These are phyloP conservation scores for Alternaria novae-zelandiae DNA, from an alignment of 2,329 filamentous ascomycete genomes.

Conservation along the genomic window DNA sequence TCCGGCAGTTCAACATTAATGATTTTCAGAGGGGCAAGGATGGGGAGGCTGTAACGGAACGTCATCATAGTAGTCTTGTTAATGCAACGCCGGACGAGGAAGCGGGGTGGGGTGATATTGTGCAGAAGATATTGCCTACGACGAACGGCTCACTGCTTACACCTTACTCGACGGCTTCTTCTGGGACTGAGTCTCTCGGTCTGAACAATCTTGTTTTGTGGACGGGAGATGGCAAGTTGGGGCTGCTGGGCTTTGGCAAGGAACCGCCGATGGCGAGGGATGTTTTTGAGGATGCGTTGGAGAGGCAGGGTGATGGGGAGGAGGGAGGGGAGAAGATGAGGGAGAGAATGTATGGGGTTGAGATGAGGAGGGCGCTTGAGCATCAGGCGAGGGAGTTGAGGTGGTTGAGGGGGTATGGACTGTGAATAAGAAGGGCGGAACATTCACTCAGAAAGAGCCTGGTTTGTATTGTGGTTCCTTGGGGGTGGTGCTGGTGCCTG, in stretches of 20 bases:
- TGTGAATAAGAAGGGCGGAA: conserved; percentile 37
- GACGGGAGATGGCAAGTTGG: conserved; percentile 82
- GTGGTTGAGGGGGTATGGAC: conserved; percentile 72
- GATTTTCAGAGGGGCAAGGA: conserved; percentile 24
- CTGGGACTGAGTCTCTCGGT: conserved; percentile 6
- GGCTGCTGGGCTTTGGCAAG: conserved; percentile 64
- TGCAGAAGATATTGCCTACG: conserved; percentile 75
- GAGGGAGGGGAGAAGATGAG: conserved; percentile 52
- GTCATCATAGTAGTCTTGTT: neutral
- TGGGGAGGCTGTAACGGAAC: neutral
- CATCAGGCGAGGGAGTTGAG: conserved; percentile 79
- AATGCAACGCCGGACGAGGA: neutral
- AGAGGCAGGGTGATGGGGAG: conserved; percentile 44
- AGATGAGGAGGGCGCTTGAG: conserved; percentile 77
- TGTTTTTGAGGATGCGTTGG: conserved; percentile 43
- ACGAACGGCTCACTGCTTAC: conserved; percentile 39
- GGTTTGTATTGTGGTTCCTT: neutral
- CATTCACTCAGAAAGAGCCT: neutral
- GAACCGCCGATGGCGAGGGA: conserved; percentile 34
- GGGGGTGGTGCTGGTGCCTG: neutral
- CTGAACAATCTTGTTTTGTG: conserved; percentile 78
- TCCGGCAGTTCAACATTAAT: conserved; percentile 66
- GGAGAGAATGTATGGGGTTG: conserved; percentile 68
- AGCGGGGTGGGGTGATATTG: conserved; percentile 63
- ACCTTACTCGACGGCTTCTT: neutral